Base-by-base conservation (phyloP, 2,329 filamentous ascomycete genomes). In the Calonectria naviculata region DNA sequence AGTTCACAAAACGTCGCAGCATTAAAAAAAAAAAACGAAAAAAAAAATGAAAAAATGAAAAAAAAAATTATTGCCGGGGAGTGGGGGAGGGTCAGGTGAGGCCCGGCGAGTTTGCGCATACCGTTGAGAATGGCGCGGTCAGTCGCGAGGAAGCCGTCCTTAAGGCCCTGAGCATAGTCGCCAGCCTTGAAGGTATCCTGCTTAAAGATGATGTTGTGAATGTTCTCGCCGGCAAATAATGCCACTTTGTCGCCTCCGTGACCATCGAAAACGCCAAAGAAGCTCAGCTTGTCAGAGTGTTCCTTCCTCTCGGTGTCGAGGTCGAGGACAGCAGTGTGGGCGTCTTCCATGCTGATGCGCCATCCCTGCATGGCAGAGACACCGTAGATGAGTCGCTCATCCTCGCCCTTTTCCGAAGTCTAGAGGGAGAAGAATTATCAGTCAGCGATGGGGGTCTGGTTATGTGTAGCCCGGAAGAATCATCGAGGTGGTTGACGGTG, bases 311-410 rank as follows among this genome's bases (percentile, higher is more conserved):
- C 87, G 29, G 90, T 88, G 71, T 83, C 82, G 70, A 98, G 91
- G 84, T 98, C 94, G 82, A 99, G 93, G 64, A 98, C 87, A 67
- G 94, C 90, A 73, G 94, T 94, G 86, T 99, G 97, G 74, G 97
- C 92, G 83, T 99, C 97, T 85, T 99, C 97, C 97, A 99, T 99
- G 88, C 94, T 98, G 87, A 99, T 98, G 87, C 97, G 94, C 97
- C 97, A 99, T 88, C 97, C 97, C 86, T 99, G 97, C 97, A 99
- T 99, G 85, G 95, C 95, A 76, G 97, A 99, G 76, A 98, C 92
- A 82, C 97, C 97, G 85, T 94, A 99, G 82, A 97, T 86, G 82
- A 98, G 92, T 82, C 94, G 93, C 76, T 97, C 95, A 94, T 98
- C 95, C 87, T 95, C 92, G 85, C 95, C 95, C 82, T 92, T 92